Percentiles rank a stretch among this genome's conserved stretches.
phyloP scores from a whole-genome alignment of 1,284 basidiomycete genomes.

The Ustanciosporium gigantosporum region DNA sequence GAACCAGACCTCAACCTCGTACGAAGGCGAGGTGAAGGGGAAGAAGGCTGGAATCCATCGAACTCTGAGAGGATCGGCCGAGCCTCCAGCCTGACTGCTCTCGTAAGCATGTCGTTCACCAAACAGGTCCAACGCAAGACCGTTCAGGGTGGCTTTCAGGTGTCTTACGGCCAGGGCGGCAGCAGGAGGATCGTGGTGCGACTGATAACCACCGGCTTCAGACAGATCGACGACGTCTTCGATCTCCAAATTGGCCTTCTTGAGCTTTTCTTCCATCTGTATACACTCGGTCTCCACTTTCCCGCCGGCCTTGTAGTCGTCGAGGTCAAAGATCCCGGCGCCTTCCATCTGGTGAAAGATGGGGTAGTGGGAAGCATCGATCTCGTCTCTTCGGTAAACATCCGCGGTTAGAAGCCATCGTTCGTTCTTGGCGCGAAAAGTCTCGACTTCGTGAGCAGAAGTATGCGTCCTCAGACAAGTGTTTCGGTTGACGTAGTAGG shows the following conservation, averaged over 20 bases:
- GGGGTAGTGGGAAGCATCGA: slow-evolving; percentile 94
- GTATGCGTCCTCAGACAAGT: slow-evolving; percentile 96
- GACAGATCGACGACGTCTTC: slow-evolving; percentile 77
- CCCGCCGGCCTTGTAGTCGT: slow-evolving; percentile 63
- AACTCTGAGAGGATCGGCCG: slow-evolving; percentile 72
- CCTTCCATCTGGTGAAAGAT: slow-evolving; percentile 99
- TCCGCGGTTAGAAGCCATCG: slow-evolving; percentile 94
- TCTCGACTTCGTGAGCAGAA: slow-evolving; percentile 93
- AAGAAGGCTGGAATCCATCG: slow-evolving; percentile 98
- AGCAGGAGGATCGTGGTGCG: slow-evolving; percentile 68
- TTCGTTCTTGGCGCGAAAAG: slow-evolving; percentile 75
- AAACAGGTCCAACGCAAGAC: slow-evolving; percentile 82
- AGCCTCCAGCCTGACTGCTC: slow-evolving; percentile 58
- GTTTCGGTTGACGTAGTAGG: slow-evolving; percentile 89
- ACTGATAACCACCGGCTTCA: slow-evolving; percentile 78
- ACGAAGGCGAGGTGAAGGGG: slow-evolving; percentile 95
- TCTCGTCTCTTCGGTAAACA: slow-evolving; percentile 97
- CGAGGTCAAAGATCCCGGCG: slow-evolving; percentile 72
- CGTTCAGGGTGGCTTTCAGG: slow-evolving; percentile 88
- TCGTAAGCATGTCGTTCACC: slow-evolving; percentile 60
- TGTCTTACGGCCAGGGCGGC: slow-evolving; percentile 73
- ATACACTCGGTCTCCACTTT: slow-evolving; percentile 66
- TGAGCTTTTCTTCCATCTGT: slow-evolving; percentile 65
- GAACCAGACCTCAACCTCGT: slow-evolving; percentile 96
- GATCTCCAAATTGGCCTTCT: slow-evolving; percentile 70